Evolutionary conservation across 306 rosid species (phyloP).

Genomic region (Castanea mollissima): DNA sequence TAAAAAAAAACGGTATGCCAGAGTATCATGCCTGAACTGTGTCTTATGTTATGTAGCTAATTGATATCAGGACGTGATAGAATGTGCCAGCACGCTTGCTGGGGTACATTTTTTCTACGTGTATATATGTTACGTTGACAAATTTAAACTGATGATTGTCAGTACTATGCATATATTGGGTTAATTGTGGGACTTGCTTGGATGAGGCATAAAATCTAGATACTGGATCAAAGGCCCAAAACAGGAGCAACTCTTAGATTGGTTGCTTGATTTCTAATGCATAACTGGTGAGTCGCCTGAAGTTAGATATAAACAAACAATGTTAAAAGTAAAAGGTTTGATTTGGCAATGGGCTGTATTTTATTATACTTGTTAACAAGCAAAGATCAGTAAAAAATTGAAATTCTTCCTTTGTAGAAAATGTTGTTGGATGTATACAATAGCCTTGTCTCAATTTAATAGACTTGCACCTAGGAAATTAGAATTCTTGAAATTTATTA

Average conservation of each 20-base stretch:
- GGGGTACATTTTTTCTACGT: conserved; percentile 29
- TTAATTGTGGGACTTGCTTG: conserved; percentile 16
- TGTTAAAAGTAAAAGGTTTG: too few species aligned
- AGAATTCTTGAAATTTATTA: not conserved
- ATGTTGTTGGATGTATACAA: not conserved
- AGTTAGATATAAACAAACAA: too few species aligned
- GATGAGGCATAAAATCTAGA: conserved; percentile 10
- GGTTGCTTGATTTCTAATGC: too few species aligned
- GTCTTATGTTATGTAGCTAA: conserved; percentile 14
- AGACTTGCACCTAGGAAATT: not conserved
- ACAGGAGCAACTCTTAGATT: too few species aligned
- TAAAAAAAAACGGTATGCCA: conserved; percentile 50
- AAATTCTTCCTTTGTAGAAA: not conserved
- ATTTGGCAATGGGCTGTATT: not conserved
- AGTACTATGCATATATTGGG: not conserved
- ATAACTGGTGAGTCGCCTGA: too few species aligned
- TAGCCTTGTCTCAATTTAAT: not conserved
- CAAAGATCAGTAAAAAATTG: not conserved
- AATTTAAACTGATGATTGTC: not conserved
- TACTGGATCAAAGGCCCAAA: not conserved
- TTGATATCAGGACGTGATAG: conserved; percentile 65
- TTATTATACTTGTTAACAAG: not conserved
- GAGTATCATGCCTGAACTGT: not conserved
- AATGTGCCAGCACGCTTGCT: conserved; percentile 64
- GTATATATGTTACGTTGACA: not conserved